Base-by-base conservation (phyloP, 345 rosid genomes). In the Sisymbrium irio region DNA sequence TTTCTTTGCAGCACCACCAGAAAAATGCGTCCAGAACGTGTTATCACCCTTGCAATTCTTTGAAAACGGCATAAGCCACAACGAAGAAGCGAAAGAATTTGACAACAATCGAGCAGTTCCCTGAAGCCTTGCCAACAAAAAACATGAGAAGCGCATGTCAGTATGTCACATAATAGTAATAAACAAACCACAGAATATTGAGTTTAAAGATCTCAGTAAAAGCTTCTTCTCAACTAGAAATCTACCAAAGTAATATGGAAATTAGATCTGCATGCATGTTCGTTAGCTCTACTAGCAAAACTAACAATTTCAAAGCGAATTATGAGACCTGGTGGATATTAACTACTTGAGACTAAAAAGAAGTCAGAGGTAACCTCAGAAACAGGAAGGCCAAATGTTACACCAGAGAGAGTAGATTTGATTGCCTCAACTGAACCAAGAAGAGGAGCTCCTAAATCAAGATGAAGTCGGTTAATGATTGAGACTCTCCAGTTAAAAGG, bases 11-110 rank as follows among this genome's bases (percentile, higher is more conserved):
- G 76, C 83, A 60, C 77, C 75, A 18, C 87, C 86, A 59, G 89
- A 83, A 73, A 90, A 84, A 85, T 90, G 96, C 77, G 84, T 95
- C 86, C 81, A 83, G 64, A 87, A 90, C 49, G 67, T 78, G 81
- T 76, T 84, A 56, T 92, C 97, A 44, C 88, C 71, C 80, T 76
- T 85, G 77, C 99, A 92, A 40, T 95, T 82, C 88, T 95, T 86
- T 17, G 99, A 92, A 78, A 87, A 82, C 35, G 99, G 99, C 87
- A 85, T 60, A 86, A 90, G 87, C 99, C 99, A 95, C 57, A 87
- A 72, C 13, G 97, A 88, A 56, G 99, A 92, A 69, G 86, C 91
- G 71, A 90, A 92, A 20, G 99, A 92, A 84, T 84, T 90, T 84
- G 78, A 88, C 85, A 95, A 82, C 86, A 88, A 76, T 47, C 98